phyloP scores from a whole-genome alignment of 1,139 yeast genomes.

The Candida tetrigidarum region DNA sequence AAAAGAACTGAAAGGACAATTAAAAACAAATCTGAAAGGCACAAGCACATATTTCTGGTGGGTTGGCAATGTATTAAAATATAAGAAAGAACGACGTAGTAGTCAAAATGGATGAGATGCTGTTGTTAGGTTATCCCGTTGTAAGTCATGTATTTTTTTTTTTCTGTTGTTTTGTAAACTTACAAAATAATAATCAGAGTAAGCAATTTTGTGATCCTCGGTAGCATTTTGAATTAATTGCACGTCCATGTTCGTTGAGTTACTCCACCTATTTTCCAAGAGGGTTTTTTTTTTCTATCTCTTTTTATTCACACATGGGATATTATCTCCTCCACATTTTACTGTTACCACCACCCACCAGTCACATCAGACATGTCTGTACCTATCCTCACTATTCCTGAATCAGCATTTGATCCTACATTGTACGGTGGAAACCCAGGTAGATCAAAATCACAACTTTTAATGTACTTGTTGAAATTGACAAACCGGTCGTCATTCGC shows the following conservation, averaged over 20 bases:
- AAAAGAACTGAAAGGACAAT: slow-evolving; percentile 63
- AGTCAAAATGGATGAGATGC: background rate
- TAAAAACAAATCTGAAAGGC: slow-evolving; percentile 55
- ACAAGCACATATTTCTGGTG: slow-evolving; percentile 20
- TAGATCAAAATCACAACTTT: slow-evolving; percentile 29
- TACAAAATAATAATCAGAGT: background rate
- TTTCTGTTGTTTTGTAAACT: background rate
- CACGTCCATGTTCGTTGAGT: background rate
- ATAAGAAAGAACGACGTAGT: background rate
- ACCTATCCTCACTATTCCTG: slow-evolving; percentile 48
- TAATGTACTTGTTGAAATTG: slow-evolving; percentile 34
- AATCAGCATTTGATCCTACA: slow-evolving; percentile 42
- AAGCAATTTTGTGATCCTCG: background rate
- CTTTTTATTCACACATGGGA: background rate
- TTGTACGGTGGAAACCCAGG: slow-evolving; percentile 22
- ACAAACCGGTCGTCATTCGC: slow-evolving; percentile 42
- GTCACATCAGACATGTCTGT: slow-evolving; percentile 21
- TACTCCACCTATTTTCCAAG: too few species aligned
- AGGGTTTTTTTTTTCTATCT: slow-evolving; percentile 3
- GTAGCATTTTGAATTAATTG: background rate
- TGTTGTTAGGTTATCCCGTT: background rate
- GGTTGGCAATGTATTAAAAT: background rate
- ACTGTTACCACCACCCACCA: background rate
- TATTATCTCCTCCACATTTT: slow-evolving; percentile 1
- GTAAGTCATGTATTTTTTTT: background rate